Evolutionary conservation across 768 basidiomycete species (phyloP).

Genomic region (Candolleomyces eurysporus): DNA sequence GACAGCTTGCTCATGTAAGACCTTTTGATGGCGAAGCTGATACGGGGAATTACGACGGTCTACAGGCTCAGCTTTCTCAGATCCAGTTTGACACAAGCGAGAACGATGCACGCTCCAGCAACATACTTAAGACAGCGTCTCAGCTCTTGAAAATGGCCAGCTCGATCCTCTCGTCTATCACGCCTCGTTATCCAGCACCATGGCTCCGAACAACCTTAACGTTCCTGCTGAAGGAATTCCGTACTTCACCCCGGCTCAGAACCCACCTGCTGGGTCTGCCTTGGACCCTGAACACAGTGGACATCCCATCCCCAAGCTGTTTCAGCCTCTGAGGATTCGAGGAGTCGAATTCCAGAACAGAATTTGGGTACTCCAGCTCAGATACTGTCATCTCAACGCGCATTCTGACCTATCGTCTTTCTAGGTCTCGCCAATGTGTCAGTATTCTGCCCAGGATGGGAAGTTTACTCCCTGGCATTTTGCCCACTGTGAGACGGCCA

Average conservation of each 20-base stretch:
- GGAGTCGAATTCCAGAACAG: constrained; percentile 54
- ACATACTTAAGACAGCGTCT: too few relatives aligned
- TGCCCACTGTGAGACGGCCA: constrained; percentile 49
- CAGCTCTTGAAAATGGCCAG: too few relatives aligned
- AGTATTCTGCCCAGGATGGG: constrained; percentile 59
- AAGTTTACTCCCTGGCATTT: constrained; percentile 53
- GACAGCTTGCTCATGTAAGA: too few relatives aligned
- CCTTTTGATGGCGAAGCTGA: too few relatives aligned
- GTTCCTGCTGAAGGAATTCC: constrained; percentile 38
- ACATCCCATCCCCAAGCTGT: constrained; percentile 35
- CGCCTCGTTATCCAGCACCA: not conserved
- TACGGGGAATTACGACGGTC: too few relatives aligned
- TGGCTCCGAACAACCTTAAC: constrained; percentile 23
- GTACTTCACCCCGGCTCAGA: constrained; percentile 48
- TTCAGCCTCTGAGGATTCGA: constrained; percentile 55
- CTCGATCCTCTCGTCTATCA: too few relatives aligned
- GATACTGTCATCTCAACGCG: not conserved
- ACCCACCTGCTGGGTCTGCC: constrained; percentile 44
- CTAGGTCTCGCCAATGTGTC: constrained; percentile 55
- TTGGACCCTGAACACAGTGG: constrained; percentile 38
- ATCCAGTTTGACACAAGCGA: too few relatives aligned
- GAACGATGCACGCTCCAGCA: too few relatives aligned
- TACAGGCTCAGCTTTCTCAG: too few relatives aligned
- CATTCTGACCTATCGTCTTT: not conserved
- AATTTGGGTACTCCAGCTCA: constrained; percentile 38